A percentile compares a stretch with the other conserved stretches of the same genome.
Evolutionary conservation across 2,329 filamentous ascomycete species (phyloP).

Genomic region (Dryadomyces quercus-mongolicae): DNA sequence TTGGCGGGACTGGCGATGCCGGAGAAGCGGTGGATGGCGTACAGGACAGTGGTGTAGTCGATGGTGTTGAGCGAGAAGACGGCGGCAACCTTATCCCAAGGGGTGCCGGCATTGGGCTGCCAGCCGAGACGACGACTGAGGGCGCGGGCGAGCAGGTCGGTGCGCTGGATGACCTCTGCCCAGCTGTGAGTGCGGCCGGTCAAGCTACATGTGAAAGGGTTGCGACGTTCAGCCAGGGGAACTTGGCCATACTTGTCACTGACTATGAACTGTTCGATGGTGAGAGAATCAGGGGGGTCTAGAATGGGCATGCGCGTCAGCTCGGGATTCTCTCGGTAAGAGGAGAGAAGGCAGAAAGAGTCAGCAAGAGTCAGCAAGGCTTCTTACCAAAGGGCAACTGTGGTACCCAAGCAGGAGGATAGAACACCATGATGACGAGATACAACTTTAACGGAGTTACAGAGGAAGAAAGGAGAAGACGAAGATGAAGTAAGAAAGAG

Average conservation of each 20-base stretch:
- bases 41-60: conserved; percentile 45
- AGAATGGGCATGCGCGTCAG: too few species aligned
- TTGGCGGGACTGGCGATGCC: conserved; percentile 57
- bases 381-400: conserved; percentile 40
- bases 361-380: background rate
- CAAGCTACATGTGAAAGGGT: conserved; percentile 16
- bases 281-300: conserved; percentile 60
- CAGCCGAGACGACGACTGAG: conserved; percentile 58
- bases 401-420: conserved; percentile 49
- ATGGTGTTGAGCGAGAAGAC: conserved; percentile 66
- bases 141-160: conserved; percentile 23
- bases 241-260: conserved; percentile 57
- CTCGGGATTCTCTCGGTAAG: background rate
- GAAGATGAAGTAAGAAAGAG: background rate
- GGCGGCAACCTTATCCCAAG: conserved; percentile 66
- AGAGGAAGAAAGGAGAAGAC: background rate
- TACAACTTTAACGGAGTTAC: too few species aligned
- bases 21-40: conserved; percentile 42
- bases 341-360: too few species aligned
- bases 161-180: conserved; percentile 6
- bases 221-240: conserved; percentile 44
- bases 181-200: conserved; percentile 12
- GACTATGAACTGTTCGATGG: conserved; percentile 66
- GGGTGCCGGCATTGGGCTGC: conserved; percentile 53
- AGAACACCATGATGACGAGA: conserved; percentile 38